Evolutionary conservation across 2,329 filamentous ascomycete genomes (phyloP), one percentile per base, ranked within the genome.

Genomic region (Phyllosticta citribraziliensis): DNA sequence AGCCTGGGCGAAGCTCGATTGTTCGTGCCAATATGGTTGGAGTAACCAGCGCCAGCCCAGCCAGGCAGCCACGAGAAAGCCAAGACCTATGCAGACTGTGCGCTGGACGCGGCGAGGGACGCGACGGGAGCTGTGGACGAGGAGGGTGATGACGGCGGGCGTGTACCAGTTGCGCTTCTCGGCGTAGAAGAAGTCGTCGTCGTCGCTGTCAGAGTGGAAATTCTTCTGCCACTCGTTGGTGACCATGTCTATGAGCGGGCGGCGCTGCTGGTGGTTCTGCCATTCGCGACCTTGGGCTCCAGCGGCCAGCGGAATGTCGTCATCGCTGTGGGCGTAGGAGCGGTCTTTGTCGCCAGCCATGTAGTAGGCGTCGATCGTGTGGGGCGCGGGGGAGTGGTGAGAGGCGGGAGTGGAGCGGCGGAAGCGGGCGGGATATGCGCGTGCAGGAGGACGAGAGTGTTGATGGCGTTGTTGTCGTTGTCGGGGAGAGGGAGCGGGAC

Each of bases 141-240:
- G 62, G 20, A 70, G 62, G 35, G 66, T 65, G 58, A 70, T 69
- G 66, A 69, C 67, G 63, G 71, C 70, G n/a, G 69, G 69, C 6
- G 67, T 65, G 40, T 73, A 66, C 35, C 72, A 65, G 56, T 67
- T 69, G 52, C 70, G 70, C 57, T 74, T 73, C 61, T 67, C 64
- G 58, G 64, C 65, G 65, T 73, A 74, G 67, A 72, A 73, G 51
- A 66, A 66, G 27, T 73, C 70, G 64, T 74, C 72, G 67, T 76
- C 74, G 14, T 73, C 71, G 61, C 76, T 74, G 10, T 73, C 70
- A 55, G 74, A 72, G 63, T 73, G 72, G 62, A 72, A 64, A 52
- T 57, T 30, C 35, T 50, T 47, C 14, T 58, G 57, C 66, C 66
- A 68, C 24, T 67, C 66, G 64, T 67, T 68, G 12, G 66, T 68